Evolutionary conservation across 164 flowering plant species (phyloP).

Genomic region (Vitis rupestris): DNA sequence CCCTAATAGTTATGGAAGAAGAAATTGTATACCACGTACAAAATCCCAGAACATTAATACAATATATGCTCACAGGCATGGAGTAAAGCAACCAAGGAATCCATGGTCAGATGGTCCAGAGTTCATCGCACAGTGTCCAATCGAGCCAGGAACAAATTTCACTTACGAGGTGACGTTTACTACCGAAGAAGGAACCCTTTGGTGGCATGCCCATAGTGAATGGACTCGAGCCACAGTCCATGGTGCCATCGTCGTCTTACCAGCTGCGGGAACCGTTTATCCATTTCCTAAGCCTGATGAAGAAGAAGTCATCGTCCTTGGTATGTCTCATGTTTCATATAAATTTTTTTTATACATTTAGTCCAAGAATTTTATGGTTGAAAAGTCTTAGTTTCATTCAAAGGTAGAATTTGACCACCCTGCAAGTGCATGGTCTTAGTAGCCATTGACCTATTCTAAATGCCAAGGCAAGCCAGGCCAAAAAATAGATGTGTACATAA

Average conservation of each 20-base stretch:
- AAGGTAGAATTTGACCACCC: not conserved
- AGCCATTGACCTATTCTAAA: too few relatives aligned
- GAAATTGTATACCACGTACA: too few relatives aligned
- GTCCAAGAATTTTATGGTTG: not conserved
- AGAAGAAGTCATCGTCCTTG: constrained; percentile 7
- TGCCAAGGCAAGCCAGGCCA: too few relatives aligned
- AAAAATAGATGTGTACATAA: too few relatives aligned
- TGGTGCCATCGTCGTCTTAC: constrained; percentile 17
- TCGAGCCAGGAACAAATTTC: constrained; percentile 8
- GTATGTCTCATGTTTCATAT: constrained; percentile 6
- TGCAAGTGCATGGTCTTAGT: too few relatives aligned
- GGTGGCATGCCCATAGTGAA: constrained; percentile 25
- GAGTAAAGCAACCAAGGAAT: too few relatives aligned
- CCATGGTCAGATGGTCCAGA: constrained; percentile 11
- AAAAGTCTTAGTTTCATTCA: not conserved
- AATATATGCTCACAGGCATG: too few relatives aligned
- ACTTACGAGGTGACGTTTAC: constrained; percentile 5
- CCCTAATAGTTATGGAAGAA: too few relatives aligned
- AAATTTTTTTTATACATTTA: too few relatives aligned
- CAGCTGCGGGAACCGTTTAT: constrained; percentile 2
- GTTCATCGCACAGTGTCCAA: constrained; percentile 20
- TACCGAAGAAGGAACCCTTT: constrained; percentile 17
- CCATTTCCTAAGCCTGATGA: constrained; percentile 13
- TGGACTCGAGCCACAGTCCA: constrained; percentile 21
- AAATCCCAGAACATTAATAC: too few relatives aligned